phyloP scores from a whole-genome alignment of 129 eudicot genomes.

The Helichrysum umbraculigerum region DNA sequence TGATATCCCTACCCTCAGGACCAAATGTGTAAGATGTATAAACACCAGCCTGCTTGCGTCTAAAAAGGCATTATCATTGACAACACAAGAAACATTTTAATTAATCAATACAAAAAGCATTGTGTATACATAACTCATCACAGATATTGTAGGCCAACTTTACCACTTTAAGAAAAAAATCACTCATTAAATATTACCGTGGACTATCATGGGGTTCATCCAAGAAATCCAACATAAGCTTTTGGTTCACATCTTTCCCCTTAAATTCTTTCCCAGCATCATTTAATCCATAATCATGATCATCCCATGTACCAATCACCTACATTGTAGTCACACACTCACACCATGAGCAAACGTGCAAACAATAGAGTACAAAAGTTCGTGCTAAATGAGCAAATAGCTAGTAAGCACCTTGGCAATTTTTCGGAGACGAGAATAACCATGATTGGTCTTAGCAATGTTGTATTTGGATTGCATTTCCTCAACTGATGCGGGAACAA shows the following conservation, averaged over 20 bases:
- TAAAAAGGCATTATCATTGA: conserved; percentile 21
- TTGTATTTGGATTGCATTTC: conserved; percentile 51
- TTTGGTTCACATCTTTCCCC: conserved; percentile 49
- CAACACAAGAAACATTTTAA: conserved; percentile 12
- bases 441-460: conserved; percentile 44
- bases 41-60: conserved; percentile 79
- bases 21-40: conserved; percentile 78
- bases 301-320: conserved; percentile 87
- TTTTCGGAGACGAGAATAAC: conserved; percentile 47
- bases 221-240: conserved; percentile 64
- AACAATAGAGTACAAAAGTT: neutral
- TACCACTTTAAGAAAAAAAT: neutral
- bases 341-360: neutral
- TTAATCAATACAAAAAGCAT: neutral
- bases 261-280: conserved; percentile 71
- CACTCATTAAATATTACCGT: conserved; percentile 32
- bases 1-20: conserved; percentile 52
- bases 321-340: conserved; percentile 9
- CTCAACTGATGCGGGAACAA: conserved; percentile 46
- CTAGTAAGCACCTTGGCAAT: conserved; percentile 40
- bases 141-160: neutral
- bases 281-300: conserved; percentile 71
- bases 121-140: neutral
- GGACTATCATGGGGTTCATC: conserved; percentile 73
- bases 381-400: neutral